These are phyloP conservation scores for Isabelozyma gotoi DNA, from an alignment of 805 yeast species.

Conservation along the genomic window DNA sequence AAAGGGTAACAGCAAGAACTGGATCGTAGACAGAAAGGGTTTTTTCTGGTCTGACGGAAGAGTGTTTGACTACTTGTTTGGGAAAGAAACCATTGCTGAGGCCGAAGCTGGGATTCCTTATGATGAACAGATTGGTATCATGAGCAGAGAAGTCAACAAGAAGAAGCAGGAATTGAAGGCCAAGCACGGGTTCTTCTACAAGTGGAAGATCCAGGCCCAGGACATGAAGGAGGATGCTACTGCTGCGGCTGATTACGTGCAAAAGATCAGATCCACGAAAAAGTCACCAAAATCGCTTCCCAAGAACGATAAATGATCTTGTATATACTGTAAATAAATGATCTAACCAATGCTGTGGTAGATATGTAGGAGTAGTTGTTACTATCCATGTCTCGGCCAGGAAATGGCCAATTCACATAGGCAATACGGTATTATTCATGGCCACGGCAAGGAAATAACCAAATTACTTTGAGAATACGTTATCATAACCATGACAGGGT, in stretches of 20 bases:
- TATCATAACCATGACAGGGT: no score
- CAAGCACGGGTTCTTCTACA: slow-evolving; percentile 62
- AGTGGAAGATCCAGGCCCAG: slow-evolving; percentile 43
- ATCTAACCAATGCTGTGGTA: neutral
- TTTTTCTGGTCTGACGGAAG: slow-evolving; percentile 94
- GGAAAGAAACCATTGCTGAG: slow-evolving; percentile 71
- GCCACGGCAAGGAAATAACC: no score
- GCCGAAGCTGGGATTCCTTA: slow-evolving; percentile 71
- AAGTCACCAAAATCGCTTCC: slow-evolving; percentile 1
- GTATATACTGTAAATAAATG: neutral
- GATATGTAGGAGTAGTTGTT: neutral
- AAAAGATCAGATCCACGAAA: slow-evolving; percentile 5
- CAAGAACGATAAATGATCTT: neutral
- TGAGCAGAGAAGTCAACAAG: slow-evolving; percentile 46
- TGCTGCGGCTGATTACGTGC: slow-evolving; percentile 21
- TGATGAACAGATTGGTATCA: slow-evolving; percentile 56
- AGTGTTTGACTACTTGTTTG: slow-evolving; percentile 77
- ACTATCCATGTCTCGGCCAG: no score
- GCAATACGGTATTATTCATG: no score
- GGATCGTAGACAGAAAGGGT: slow-evolving; percentile 82
- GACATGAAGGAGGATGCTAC: slow-evolving; percentile 30
- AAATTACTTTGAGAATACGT: no score
- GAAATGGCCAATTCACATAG: no score
- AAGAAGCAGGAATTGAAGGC: slow-evolving; percentile 50
- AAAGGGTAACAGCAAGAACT: slow-evolving; percentile 50